phyloP scores from a whole-genome alignment of 768 basidiomycete species.

The Tylopilus sp. region DNA sequence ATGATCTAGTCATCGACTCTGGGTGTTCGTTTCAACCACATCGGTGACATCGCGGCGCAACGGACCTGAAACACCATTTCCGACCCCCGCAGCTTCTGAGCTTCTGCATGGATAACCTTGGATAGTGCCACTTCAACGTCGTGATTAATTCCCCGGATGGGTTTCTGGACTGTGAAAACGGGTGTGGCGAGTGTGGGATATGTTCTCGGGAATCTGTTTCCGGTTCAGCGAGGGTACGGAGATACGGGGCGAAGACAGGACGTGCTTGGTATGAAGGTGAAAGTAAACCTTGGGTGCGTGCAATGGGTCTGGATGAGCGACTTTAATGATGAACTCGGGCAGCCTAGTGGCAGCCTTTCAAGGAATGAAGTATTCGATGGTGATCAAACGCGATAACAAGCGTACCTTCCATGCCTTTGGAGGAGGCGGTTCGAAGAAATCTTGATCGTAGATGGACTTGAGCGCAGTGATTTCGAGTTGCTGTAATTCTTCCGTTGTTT shows the following conservation, averaged over 20 bases:
- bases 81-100: constrained; percentile 58
- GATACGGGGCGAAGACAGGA: constrained; percentile 12
- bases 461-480: constrained; percentile 73
- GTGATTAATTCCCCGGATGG: constrained; percentile 52
- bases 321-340: constrained; percentile 74
- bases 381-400: too few relatives aligned
- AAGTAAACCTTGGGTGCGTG: constrained; percentile 59
- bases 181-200: constrained; percentile 74
- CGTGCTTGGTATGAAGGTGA: constrained; percentile 66
- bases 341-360: constrained; percentile 61
- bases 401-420: constrained; percentile 82
- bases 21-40: constrained; percentile 1
- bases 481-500: constrained; percentile 66
- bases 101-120: constrained; percentile 61
- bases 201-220: constrained; percentile 69
- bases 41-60: background rate
- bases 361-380: too few relatives aligned
- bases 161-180: constrained; percentile 64
- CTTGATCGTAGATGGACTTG: constrained; percentile 75
- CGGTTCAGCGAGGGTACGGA: constrained; percentile 1
- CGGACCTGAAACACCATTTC: constrained; percentile 79
- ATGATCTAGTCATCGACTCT: constrained; percentile 48
- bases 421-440: constrained; percentile 70
- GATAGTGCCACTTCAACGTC: constrained; percentile 56
- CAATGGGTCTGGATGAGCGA: constrained; percentile 59